Conservation (phyloP, 1,284 basidiomycete genomes). For the Rhizoctonia solani region DNA sequence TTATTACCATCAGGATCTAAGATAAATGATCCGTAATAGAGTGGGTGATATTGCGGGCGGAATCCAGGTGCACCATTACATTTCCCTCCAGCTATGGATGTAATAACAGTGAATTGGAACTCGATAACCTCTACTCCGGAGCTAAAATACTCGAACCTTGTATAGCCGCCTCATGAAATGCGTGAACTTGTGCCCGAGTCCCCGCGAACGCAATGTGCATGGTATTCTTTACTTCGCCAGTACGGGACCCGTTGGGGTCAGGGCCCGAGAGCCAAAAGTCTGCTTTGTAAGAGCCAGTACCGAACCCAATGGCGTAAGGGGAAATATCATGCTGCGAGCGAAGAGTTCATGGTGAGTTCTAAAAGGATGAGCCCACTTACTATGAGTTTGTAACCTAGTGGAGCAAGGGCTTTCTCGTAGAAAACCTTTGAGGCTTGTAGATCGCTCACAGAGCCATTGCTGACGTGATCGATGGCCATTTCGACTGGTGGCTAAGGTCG, state of each 20-base stretch:
- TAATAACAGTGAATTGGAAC: background rate
- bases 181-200: conserved; percentile 23
- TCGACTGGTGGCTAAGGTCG: background rate
- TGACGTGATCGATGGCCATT: conserved; percentile 23
- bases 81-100: conserved; percentile 13
- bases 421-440: background rate
- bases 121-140: background rate
- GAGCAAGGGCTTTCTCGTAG: conserved; percentile 16
- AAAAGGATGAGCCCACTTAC: background rate
- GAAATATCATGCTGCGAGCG: background rate
- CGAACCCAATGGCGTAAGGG: conserved; percentile 7
- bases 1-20: conserved; percentile 26
- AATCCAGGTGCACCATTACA: conserved; percentile 26
- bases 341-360: background rate
- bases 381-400: conserved; percentile 19
- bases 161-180: conserved; percentile 21
- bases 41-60: conserved; percentile 6
- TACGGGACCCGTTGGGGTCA: background rate
- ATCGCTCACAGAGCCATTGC: background rate
- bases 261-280: conserved; percentile 8
- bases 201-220: conserved; percentile 20
- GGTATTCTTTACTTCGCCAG: background rate
- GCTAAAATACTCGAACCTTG: background rate
- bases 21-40: conserved; percentile 21
- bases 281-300: background rate